Evolutionary conservation across 208 protist genomes (phyloP).

Genomic region (Leishmania martiniquensis): DNA sequence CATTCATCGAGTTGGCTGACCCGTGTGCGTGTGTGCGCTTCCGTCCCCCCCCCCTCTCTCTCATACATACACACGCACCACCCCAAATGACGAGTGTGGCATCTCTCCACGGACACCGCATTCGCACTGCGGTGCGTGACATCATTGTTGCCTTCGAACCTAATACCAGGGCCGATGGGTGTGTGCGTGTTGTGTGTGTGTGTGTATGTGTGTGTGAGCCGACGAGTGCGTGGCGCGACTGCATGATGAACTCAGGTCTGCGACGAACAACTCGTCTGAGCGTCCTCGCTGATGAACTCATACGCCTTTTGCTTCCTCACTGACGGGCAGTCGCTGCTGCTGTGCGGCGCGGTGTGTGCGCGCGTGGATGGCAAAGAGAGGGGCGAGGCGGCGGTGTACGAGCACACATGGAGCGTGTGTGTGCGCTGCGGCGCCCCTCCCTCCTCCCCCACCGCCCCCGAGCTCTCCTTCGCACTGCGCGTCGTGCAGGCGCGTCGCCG

Average conservation of each 20-base stretch:
- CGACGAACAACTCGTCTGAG: conserved; percentile 38
- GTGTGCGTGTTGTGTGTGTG: background rate
- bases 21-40: background rate
- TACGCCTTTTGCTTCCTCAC: conserved; percentile 39
- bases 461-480: too few species aligned
- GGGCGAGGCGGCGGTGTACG: background rate
- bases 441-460: background rate
- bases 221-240: conserved; percentile 7
- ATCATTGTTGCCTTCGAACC: conserved; percentile 25
- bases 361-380: background rate
- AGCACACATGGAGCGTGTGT: background rate
- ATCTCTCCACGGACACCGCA: conserved; percentile 22
- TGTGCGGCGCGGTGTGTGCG: background rate
- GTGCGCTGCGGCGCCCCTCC: background rate
- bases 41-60: background rate
- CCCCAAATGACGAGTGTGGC: conserved; percentile 18
- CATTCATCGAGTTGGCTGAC: conserved; percentile 22
- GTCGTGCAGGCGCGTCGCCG: too few species aligned
- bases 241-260: conserved; percentile 34
- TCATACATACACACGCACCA: too few species aligned
- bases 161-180: conserved; percentile 11
- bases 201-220: background rate
- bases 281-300: conserved; percentile 17
- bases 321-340: conserved; percentile 18
- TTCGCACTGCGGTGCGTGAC: conserved; percentile 14